Percentiles rank a stretch among this genome's conserved stretches.
phyloP scores from a whole-genome alignment of 164 flowering plant genomes.

The Nelumbo lutea region DNA sequence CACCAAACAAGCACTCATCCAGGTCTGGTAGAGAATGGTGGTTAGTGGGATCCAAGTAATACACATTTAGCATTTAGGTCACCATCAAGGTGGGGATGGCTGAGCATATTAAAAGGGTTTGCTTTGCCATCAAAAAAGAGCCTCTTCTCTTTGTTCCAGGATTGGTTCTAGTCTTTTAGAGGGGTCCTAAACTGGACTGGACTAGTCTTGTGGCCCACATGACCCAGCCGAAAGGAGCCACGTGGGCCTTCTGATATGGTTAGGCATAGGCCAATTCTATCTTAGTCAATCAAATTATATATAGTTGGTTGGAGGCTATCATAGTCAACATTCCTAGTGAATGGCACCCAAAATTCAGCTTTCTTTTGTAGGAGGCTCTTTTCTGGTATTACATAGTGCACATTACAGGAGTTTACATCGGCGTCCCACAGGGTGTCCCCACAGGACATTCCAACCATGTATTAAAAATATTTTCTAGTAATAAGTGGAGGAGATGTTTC shows the following conservation, averaged over 20 bases:
- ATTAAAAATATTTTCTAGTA: no score
- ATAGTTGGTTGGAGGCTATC: neutral
- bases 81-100: constrained; percentile 10
- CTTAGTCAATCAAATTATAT: neutral
- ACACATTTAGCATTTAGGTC: constrained; percentile 30
- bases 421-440: no score
- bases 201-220: constrained; percentile 6
- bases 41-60: constrained; percentile 36
- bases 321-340: neutral
- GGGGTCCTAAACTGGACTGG: neutral
- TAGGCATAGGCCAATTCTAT: neutral
- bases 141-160: constrained; percentile 12
- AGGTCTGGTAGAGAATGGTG: neutral
- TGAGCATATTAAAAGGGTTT: constrained; percentile 1
- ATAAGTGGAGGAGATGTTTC: no score
- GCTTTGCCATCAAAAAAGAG: constrained; percentile 15
- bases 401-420: no score
- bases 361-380: no score
- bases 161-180: constrained; percentile 3
- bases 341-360: neutral
- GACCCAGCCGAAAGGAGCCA: constrained; percentile 3
- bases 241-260: neutral
- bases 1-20: neutral
- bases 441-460: no score
- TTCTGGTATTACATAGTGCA: neutral